These are phyloP conservation scores for Tetrahymena elliotti DNA, from an alignment of 73 alveolate species.

Conservation along the genomic window DNA sequence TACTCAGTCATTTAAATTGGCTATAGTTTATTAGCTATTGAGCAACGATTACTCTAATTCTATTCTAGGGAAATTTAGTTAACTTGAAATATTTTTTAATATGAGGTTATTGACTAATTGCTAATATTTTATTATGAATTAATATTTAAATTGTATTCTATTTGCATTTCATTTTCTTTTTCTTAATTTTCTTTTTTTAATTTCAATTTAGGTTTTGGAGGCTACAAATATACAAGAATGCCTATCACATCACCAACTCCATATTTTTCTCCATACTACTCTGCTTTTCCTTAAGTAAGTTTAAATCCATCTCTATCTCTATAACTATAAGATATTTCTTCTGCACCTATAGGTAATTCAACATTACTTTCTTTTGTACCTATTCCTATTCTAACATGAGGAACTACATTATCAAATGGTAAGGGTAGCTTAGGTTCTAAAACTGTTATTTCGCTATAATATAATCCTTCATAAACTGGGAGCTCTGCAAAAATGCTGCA, in stretches of 20 bases:
- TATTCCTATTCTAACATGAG: not conserved
- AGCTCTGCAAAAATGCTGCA: not conserved
- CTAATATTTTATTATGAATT: not conserved
- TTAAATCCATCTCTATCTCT: not conserved
- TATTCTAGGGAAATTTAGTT: not conserved
- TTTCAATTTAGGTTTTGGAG: not conserved
- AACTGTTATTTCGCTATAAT: not conserved
- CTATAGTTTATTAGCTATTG: not conserved
- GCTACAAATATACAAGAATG: not conserved
- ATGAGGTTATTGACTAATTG: not conserved
- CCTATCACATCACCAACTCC: not conserved
- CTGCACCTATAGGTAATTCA: not conserved
- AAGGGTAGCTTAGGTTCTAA: not conserved
- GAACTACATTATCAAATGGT: not conserved
- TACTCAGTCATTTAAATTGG: not conserved
- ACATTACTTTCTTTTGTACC: not conserved
- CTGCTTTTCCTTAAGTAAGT: not conserved
- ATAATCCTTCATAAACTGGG: not conserved
- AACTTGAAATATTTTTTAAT: not conserved
- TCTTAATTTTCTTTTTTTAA: not conserved
- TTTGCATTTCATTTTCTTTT: not conserved
- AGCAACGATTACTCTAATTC: too few species aligned
- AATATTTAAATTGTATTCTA: not conserved
- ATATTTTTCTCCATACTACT: not conserved
- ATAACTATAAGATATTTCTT: not conserved